Percentiles rank a stretch among this genome's conserved stretches.
phyloP scores from a whole-genome alignment of 345 rosid species.

The Aethionema arabicum region DNA sequence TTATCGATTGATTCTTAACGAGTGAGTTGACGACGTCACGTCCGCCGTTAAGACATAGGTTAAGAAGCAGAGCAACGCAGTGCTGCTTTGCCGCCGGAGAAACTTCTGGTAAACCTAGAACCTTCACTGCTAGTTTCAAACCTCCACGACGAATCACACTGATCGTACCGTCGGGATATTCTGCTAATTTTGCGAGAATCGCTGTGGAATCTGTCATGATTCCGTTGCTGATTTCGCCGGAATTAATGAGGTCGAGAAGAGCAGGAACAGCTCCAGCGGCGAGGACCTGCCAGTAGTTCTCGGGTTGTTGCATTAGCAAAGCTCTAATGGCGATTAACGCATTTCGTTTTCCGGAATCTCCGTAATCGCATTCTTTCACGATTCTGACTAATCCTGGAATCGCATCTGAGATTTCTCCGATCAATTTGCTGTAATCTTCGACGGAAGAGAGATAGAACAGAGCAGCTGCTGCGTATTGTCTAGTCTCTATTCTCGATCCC shows the following conservation, averaged over 20 bases:
- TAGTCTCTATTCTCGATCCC: conserved; percentile 55
- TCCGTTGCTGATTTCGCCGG: conserved; percentile 46
- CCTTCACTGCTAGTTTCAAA: conserved; percentile 42
- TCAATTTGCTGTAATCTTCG: conserved; percentile 57
- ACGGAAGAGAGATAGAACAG: conserved; percentile 65
- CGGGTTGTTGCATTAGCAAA: conserved; percentile 53
- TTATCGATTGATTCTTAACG: conserved; percentile 54
- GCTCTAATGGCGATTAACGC: conserved; percentile 70
- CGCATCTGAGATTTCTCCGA: conserved; percentile 62
- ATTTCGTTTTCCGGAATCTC: conserved; percentile 55
- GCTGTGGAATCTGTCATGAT: conserved; percentile 61
- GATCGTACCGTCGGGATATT: conserved; percentile 55
- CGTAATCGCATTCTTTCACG: conserved; percentile 39
- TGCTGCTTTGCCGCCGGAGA: conserved; percentile 59
- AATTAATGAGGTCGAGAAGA: conserved; percentile 48
- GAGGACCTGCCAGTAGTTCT: conserved; percentile 59
- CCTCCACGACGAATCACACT: conserved; percentile 53
- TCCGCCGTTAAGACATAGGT: conserved; percentile 67
- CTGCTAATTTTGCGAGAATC: conserved; percentile 63
- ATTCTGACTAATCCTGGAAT: conserved; percentile 55
- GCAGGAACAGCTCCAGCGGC: conserved; percentile 55
- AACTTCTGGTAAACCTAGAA: conserved; percentile 44
- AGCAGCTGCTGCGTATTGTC: conserved; percentile 68
- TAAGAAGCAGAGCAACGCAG: conserved; percentile 64
- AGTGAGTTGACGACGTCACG: conserved; percentile 49